Evolutionary conservation across 2,329 filamentous ascomycete species (phyloP).

Genomic region (Neoscytalidium dimidiatum): DNA sequence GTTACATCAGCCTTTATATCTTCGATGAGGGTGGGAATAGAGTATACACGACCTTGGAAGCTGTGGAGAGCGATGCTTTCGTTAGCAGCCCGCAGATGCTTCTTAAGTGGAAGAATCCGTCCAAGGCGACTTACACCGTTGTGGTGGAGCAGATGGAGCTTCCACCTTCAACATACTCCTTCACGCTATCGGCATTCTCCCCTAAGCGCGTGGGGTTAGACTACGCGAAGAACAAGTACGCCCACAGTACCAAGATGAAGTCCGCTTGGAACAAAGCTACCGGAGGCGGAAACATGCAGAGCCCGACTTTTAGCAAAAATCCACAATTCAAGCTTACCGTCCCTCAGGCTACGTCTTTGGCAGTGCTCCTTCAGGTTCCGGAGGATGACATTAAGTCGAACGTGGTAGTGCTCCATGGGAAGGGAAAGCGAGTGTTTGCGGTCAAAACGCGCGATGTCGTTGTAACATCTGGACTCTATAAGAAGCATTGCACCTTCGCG

Average conservation of each 20-base stretch:
- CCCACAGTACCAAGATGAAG: constrained; percentile 58
- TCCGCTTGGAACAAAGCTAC: constrained; percentile 77
- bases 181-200: constrained; percentile 84
- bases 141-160: constrained; percentile 80
- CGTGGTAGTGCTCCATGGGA: constrained; percentile 79
- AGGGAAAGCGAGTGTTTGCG: constrained; percentile 68
- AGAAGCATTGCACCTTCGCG: constrained; percentile 73
- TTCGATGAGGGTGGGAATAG: constrained; percentile 71
- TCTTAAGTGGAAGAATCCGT: constrained; percentile 67
- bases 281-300: constrained; percentile 81
- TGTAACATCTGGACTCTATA: constrained; percentile 84
- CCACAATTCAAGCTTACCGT: constrained; percentile 78
- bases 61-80: constrained; percentile 73
- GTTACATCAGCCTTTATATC: constrained; percentile 85
- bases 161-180: constrained; percentile 72
- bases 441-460: constrained; percentile 77
- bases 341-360: constrained; percentile 60
- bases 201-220: constrained; percentile 61
- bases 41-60: constrained; percentile 69
- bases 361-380: constrained; percentile 72
- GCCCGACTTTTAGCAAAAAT: constrained; percentile 76
- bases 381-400: constrained; percentile 73
- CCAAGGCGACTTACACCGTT: constrained; percentile 57
- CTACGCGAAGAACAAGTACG: constrained; percentile 63
- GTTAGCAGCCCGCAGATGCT: constrained; percentile 94